Conservation (phyloP, 768 basidiomycete genomes). For the Tubosaeta sp. region DNA sequence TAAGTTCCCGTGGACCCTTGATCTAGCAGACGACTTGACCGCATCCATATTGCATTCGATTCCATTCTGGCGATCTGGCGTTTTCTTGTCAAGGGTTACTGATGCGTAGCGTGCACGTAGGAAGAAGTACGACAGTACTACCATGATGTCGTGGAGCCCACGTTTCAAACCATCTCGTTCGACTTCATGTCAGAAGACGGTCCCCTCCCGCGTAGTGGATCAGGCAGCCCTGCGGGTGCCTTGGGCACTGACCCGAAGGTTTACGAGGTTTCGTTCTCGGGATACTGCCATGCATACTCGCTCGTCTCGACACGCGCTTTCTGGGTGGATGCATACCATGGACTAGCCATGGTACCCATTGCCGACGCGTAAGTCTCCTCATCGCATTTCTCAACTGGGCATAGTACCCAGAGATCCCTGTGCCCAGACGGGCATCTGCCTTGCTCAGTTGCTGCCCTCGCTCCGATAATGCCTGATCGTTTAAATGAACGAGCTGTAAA, state of each 20-base stretch:
- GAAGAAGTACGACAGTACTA: conserved; percentile 35
- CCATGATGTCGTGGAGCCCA: conserved; percentile 27
- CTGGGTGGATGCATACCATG: conserved; percentile 77
- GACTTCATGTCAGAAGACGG: conserved; percentile 2
- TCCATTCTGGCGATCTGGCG: conserved; percentile 6
- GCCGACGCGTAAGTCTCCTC: conserved; percentile 65
- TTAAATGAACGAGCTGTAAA: conserved; percentile 8
- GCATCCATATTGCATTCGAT: conserved; percentile 9
- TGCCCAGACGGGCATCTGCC: conserved; percentile 6
- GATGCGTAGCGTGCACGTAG: conserved; percentile 21
- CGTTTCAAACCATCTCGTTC: conserved; percentile 15
- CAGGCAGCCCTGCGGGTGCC: neutral
- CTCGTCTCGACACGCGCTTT: conserved; percentile 83
- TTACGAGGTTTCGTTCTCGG: conserved; percentile 21
- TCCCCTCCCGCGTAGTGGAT: neutral
- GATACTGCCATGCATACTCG: conserved; percentile 38
- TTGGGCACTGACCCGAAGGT: neutral
- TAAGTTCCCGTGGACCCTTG: conserved; percentile 15
- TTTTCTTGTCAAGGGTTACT: conserved; percentile 14
- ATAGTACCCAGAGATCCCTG: conserved; percentile 1
- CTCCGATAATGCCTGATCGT: conserved; percentile 13
- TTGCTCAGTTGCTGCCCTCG: conserved; percentile 11
- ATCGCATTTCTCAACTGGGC: neutral
- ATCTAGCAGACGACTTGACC: conserved; percentile 7
- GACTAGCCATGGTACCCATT: conserved; percentile 78